Evolutionary conservation across 768 basidiomycete species (phyloP), one percentile per base, ranked within the genome.

Genomic region (Boletellus ananiceps): DNA sequence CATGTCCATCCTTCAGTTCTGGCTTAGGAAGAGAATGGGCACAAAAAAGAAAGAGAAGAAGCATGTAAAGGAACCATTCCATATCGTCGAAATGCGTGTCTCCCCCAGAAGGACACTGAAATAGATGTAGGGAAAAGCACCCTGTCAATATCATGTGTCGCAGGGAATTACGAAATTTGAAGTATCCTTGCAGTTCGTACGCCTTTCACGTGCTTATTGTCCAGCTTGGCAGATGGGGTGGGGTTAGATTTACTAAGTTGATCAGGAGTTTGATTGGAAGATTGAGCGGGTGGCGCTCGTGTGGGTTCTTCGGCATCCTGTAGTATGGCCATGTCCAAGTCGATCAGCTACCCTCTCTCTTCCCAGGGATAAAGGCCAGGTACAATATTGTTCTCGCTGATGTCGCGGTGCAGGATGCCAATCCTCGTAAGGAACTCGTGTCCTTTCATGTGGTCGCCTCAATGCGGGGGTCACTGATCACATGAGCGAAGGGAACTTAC

Each of bases 281-380:
- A 18, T 6, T 39, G 19, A 3, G 2, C 21, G 2, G 5, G 5
- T 13, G 21, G 5, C 0, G 16, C 16, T 42, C 18, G 14, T 13
- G 25, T 29, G 18, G 19, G 19, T 9, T 43, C 29, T 34, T 27
- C 42, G 13, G 32, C 31, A 2, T 32, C 36, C 29, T 50, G 50
- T 6, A 40, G 15, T 0, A 51, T 49, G 5, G 50, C 52, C 52
- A 52, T 49, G 21, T 71, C 66, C 3, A 69, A 46, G 45, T 69
- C 69, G 12, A 58, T 68, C 44, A 70, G 25, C 38, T 66, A 69
- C 0, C 66, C 69, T 40, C 54, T 25, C 32, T 51, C 53, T 9
- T 38, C 53, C 36, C 46, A 49, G 13, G 47, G 50, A 13, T 23
- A 40, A 15, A 27, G 47, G 1, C 56, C 52, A 3, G 71, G 63